Evolutionary conservation across 148 eudicot genomes (phyloP), one percentile per base, ranked within the genome.

Genomic region (Persicaria maculosa): DNA sequence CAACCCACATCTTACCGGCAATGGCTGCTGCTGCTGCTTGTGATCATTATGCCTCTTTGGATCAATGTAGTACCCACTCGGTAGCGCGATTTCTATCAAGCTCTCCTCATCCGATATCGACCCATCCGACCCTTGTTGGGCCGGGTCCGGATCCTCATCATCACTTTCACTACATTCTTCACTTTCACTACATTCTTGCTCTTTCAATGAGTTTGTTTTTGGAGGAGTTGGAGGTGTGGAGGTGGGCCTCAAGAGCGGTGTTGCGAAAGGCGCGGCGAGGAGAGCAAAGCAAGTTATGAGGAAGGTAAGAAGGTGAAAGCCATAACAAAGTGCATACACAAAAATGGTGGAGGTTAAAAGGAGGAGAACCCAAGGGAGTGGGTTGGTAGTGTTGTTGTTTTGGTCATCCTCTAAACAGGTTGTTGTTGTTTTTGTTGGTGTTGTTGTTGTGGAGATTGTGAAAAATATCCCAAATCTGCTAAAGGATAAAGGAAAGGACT

Each of bases 21-120:
- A 5, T 47, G 44, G 57, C 55, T 31, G 55, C n/a, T 78, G 77
- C 6, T 44, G 16, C 17, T 68, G 11, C 4, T 62, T 6, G 7
- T 76, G 22, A 44, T 43, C 9, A 8, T 43, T 15, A 16, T 44
- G 76, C 81, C 45, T 84, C 73, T 67, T 78, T 43, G 76, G 83
- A 8, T 55, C 78, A 8, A 88, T 78, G 77, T 81, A 88, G 12
- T 84, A 89, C 8, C 97, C 93, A 64, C 81, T 85, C 14, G 97
- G 90, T 0, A 93, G 87, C 3, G 82, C 93, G 50, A 93, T 91
- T 74, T 93, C 98, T 6, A 93, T 91, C 77, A 91, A 76, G 80
- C 97, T 87, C 46, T 93, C 97, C 73, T 93, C 98, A 15, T 93
- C 98, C 1, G 98, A 93, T 44, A 93, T 93, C 15, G 95, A 86